Conservation (phyloP, 1,139 yeast genomes). For the Suhomyces bokatorum region DNA sequence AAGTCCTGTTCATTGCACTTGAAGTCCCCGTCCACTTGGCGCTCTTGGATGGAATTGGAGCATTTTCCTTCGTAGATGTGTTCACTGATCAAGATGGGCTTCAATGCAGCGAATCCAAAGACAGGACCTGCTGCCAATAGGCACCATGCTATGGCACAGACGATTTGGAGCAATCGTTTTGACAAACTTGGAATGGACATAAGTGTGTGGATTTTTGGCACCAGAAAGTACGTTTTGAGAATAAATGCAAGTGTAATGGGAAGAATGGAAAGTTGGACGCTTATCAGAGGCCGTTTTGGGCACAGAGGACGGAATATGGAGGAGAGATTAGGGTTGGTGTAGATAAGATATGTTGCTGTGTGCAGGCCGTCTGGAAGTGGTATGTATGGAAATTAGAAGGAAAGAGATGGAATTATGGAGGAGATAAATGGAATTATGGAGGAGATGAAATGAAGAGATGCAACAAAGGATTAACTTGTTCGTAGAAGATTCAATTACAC, state of each 20-base stretch:
- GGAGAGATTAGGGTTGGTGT: not conserved
- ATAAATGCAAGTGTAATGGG: no score
- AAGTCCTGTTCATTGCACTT: slow-evolving; percentile 75
- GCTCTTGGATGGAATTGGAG: slow-evolving; percentile 19
- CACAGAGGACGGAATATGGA: not conserved
- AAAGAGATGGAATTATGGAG: no score
- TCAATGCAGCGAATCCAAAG: slow-evolving; percentile 92
- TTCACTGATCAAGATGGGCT: slow-evolving; percentile 74
- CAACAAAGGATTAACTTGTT: no score
- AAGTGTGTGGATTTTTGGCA: no score
- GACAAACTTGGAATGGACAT: slow-evolving; percentile 12
- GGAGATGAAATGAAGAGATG: no score
- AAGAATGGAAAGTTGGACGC: no score
- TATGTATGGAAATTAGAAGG: no score
- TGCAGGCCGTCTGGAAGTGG: no score
- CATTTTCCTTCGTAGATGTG: slow-evolving; percentile 75
- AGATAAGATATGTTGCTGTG: not conserved
- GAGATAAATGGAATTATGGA: no score
- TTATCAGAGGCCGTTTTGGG: no score
- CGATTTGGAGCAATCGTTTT: slow-evolving; percentile 45
- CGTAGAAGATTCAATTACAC: no score
- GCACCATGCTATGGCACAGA: slow-evolving; percentile 84
- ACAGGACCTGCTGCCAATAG: slow-evolving; percentile 89
- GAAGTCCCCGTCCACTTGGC: slow-evolving; percentile 13
- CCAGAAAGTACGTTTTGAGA: no score